These are phyloP conservation scores for Urostyla sp. DNA, from an alignment of 73 alveolate genomes.

Conservation along the genomic window DNA sequence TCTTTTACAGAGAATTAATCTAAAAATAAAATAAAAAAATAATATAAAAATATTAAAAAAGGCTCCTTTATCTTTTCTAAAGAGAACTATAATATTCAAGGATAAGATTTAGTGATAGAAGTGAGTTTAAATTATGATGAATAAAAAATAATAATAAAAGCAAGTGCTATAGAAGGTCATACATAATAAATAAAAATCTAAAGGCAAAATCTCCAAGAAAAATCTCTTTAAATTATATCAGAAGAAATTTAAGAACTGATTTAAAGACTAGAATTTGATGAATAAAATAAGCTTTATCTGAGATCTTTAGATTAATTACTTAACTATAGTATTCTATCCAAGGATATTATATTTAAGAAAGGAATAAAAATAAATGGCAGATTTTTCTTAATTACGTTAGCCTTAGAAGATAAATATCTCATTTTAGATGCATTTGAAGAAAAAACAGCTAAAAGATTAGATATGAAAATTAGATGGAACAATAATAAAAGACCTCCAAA, in stretches of 20 bases:
- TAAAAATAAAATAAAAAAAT: too few species aligned
- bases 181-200: neutral
- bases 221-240: neutral
- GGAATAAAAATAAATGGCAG: neutral
- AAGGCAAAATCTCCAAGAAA: neutral
- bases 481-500: neutral
- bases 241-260: neutral
- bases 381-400: neutral
- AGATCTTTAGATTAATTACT: neutral
- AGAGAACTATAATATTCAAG: neutral
- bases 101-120: neutral
- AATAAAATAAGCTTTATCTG: neutral
- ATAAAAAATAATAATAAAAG: neutral
- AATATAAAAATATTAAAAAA: too few species aligned
- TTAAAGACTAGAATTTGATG: neutral
- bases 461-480: conserved; percentile 2
- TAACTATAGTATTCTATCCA: conserved; percentile 10
- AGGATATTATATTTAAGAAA: neutral
- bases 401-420: neutral
- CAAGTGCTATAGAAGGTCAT: neutral
- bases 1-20: too few species aligned
- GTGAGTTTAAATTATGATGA: neutral
- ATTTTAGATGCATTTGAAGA: conserved; percentile 21
- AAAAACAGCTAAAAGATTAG: conserved; percentile 17
- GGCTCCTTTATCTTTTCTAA: neutral